phyloP scores from a whole-genome alignment of 2,329 filamentous ascomycete species.

The Alternaria atra region DNA sequence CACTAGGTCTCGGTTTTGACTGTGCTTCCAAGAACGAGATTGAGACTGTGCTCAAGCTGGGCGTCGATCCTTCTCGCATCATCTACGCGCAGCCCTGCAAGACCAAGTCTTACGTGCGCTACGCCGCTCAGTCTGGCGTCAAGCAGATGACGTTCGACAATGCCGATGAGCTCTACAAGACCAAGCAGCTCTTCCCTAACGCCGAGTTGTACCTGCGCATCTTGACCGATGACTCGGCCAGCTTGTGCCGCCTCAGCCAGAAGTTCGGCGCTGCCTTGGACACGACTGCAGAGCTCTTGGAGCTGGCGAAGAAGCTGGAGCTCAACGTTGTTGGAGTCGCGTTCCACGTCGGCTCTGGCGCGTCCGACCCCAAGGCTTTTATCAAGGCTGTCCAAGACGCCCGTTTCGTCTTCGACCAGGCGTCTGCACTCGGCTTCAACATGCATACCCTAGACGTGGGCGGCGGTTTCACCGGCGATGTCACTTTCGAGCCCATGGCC shows the following conservation, averaged over 20 bases:
- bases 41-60: slow-evolving; percentile 84
- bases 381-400: slow-evolving; percentile 91
- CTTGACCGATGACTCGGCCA: slow-evolving; percentile 93
- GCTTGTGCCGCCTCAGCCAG: slow-evolving; percentile 91
- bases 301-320: slow-evolving; percentile 79
- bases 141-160: slow-evolving; percentile 99
- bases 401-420: slow-evolving; percentile 87
- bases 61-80: slow-evolving; percentile 86
- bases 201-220: slow-evolving; percentile 95
- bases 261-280: slow-evolving; percentile 96
- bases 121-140: slow-evolving; percentile 83
- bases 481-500: slow-evolving; percentile 92
- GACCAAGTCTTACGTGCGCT: slow-evolving; percentile 96
- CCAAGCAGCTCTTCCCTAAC: slow-evolving; percentile 86
- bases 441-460: slow-evolving; percentile 92
- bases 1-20: slow-evolving; percentile 93
- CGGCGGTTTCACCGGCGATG: slow-evolving; percentile 89
- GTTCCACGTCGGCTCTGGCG: slow-evolving; percentile 97
- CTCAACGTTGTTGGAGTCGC: slow-evolving; percentile 95
- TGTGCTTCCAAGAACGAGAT: slow-evolving; percentile 98
- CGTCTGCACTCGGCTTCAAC: slow-evolving; percentile 75
- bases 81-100: slow-evolving; percentile 99
- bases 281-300: slow-evolving; percentile 77
- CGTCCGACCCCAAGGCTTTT: slow-evolving; percentile 91
- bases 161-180: slow-evolving; percentile 96